Evolutionary conservation across 352 stramenopile genomes (phyloP).

Genomic region (Phytophthora fragariae): DNA sequence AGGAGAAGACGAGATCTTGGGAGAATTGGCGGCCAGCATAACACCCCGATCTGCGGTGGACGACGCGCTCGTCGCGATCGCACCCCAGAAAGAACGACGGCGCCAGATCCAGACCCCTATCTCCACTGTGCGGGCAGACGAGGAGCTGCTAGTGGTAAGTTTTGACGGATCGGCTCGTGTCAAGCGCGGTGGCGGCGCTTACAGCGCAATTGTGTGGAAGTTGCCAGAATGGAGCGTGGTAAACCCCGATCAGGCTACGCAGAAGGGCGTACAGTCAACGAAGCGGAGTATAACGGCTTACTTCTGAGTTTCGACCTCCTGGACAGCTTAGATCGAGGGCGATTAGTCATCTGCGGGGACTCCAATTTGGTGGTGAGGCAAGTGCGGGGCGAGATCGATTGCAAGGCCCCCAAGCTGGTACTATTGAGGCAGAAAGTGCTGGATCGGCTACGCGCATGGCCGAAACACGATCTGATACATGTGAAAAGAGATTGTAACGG

Average conservation of each 20-base stretch:
- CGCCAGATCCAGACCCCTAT: background rate
- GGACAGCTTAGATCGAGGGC: background rate
- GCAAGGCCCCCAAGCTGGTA: constrained; percentile 1
- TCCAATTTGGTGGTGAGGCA: constrained; percentile 9
- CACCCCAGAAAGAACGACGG: background rate
- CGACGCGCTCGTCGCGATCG: background rate
- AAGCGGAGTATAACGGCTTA: constrained; percentile 3
- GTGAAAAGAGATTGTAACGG: constrained; percentile 15
- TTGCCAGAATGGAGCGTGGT: background rate
- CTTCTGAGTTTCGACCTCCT: background rate
- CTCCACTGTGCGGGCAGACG: background rate
- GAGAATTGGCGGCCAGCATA: background rate
- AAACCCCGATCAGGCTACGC: background rate
- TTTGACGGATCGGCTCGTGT: constrained; percentile 3
- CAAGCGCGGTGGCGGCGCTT: background rate
- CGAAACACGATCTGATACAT: constrained; percentile 1
- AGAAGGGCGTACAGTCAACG: background rate
- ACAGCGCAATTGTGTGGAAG: constrained; percentile 10
- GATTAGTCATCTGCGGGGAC: constrained; percentile 8
- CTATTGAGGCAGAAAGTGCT: constrained; percentile 1
- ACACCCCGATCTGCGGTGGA: constrained; percentile 1
- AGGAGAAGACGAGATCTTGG: constrained; percentile 5
- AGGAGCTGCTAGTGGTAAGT: background rate
- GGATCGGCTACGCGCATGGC: background rate
- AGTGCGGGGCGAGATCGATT: constrained; percentile 17